Base-by-base conservation (phyloP, 1,139 yeast species). In the Hansenula sp. region DNA sequence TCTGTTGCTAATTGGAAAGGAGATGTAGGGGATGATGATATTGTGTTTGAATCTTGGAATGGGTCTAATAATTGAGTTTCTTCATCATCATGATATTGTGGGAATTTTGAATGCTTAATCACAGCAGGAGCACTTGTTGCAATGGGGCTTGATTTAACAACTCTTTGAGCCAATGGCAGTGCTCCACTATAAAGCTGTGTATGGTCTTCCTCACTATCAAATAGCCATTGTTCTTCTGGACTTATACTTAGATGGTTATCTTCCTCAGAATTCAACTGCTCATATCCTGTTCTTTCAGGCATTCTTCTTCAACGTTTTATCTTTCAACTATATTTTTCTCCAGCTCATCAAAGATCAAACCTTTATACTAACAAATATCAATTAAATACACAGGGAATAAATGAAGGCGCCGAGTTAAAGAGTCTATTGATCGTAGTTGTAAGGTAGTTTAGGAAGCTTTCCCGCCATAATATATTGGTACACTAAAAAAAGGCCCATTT, bases 231-330 rank as follows among this genome's bases (percentile, higher is more conserved):
- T 32, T 37, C 36, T 17, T 37, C 39, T 13, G 36, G 19, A 16
- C 13, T 16, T 3, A 26, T 12, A 7, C 18, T 19, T 5, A 24
- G 13, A 10, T 12, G 13, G 11, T 29, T 31, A 3, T n/a, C 37
- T 19, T 38, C 38, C 6, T 29, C 30, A 3, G 26, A 16, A 26
- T 33, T 38, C 29, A 38, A 17, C 13, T 38, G 38, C 19, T 38
- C 32, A 26, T 38, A 38, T 2, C 41, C 41, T 16, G 38, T 33
- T 24, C 10, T 6, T 22, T 37, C 39, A 36, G 24, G 31, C 39
- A 36, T 35, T 16, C 18, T 27, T 6, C 4, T 8, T 3, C 9
- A n/a, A n/a, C n/a, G n/a, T n/a, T n/a, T 28, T 5, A 28, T 14
- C 8, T 7, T 19, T 20, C 13, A 14, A 28, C 6, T n/a, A 16